Base-by-base conservation (phyloP, 805 yeast genomes). In the Cyberlindnera euphorbiae region DNA sequence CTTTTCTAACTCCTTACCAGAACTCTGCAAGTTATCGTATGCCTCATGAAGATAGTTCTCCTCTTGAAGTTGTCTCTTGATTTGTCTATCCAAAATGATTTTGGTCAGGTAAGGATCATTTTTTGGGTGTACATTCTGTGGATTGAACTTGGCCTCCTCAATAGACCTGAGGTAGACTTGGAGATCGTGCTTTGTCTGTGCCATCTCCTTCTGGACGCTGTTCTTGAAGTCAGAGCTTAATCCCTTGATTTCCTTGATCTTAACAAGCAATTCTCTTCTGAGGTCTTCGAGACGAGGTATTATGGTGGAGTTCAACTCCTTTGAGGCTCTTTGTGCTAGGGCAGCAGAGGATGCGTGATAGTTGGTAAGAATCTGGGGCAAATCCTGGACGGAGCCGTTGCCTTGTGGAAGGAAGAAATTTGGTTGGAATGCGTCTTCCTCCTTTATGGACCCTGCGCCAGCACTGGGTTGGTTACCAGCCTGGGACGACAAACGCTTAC, bases 11-110 rank as follows among this genome's bases (percentile, higher is more conserved):
- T 88, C 93, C 39, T 80, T 79, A 33, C 95, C 96, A 1, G 96
- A 82, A 25, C 77, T 75, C 64, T 90, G 95, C 47, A 89, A 70
- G 60, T 90, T 89, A 47, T 79, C 69, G 57, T 75, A 90, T 0
- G 97, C 96, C 57, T 89, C 96, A 54, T 87, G 86, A 31, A 90
- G 66, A 52, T 79, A 82, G 59, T 82, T 82, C 58, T 90, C 97
- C 60, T 87, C 96, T 14, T 71, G 70, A 30, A 90, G 60, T 57
- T 87, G 96, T 47, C 72, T 74, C 50, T 73, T 79, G 52, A 93
- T 75, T 58, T 82, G 90, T 54, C 77, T 71, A 49, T 90, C 96
- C 46, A 90, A 66, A 27, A 69, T 62, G 28, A 77, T 63, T 57
- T 84, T 85, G 31, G 85, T 69, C 41, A 93, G 59, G 52, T 77